Evolutionary conservation across 441 rosid genomes (phyloP), one percentile per base, ranked within the genome.

Genomic region (Adansonia gregorii): DNA sequence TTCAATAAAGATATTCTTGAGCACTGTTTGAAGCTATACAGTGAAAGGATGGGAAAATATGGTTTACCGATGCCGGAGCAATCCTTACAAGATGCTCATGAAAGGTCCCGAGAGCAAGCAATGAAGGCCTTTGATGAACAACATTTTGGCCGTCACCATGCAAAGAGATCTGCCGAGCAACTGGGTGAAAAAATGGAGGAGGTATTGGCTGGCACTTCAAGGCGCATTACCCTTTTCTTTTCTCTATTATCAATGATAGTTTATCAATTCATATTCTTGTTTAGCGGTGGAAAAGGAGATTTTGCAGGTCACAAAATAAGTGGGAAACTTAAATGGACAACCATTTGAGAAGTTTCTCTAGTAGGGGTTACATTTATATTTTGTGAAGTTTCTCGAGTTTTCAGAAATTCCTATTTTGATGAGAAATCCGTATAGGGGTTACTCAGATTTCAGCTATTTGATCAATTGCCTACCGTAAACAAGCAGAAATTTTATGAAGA

Each of bases 71-170:
- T 92, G 71, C 55, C 90, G 14, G 93, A 85, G 86, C 82, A 84
- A 80, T 84, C 87, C 82, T 84, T 96, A 76, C 92, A 82, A 83
- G 88, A 85, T 80, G 82, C 87, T 76, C 98, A 93, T 78, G 91
- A 85, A 81, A 87, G 78, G 64, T 85, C 89, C 45, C 94, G 82
- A 85, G 86, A 48, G 43, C 82, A 85, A 84, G 90, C 92, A 67
- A 77, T 91, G 84, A 88, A 86, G 74, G 83, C 86, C 80, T 96
- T 96, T 80, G 93, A 93, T 78, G 93, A 88, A 35, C 96, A 94
- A 68, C 99, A 96, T 88, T 96, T 96, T 81, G 99, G 99, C 52
- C 97, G 88, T 82, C 94, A 86, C 71, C 99, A 96, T 83, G 99
- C 98, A 5, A 89, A 92, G 88, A 92, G 73, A 85, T 94, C 98